Evolutionary conservation across 768 basidiomycete genomes (phyloP), one percentile per base, ranked within the genome.

Genomic region (Hygrophorus russula): DNA sequence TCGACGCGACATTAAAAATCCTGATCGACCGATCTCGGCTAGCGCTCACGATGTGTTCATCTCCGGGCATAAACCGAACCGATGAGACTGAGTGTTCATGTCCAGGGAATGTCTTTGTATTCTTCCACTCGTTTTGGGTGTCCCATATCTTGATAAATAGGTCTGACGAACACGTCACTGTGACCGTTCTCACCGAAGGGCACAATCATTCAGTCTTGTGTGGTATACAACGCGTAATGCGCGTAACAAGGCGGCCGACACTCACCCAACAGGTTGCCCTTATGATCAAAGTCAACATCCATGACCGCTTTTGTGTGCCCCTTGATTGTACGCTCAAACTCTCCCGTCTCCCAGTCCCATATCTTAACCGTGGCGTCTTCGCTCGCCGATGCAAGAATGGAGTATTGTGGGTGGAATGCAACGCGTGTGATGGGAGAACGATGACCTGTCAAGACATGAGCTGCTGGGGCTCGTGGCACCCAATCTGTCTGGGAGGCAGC

Each of bases 341-440:
- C 90, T 33, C 91, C 91, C 24, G 85, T 83, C 59, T 94, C 91
- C 90, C 90, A 94, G 54, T 94, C 91, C 90, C 91, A 93, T 37
- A 93, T 80, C 68, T 93, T 93, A 51, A 93, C 73, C 1, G 80
- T 91, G 40, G 87, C 73, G 56, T 94, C 91, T 56, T 90, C 89
- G 52, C 86, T 89, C 11, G 87, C 87, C 31, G 81, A 84, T 15
- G 84, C 91, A 35, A 93, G 62, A 6, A 87, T 65, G 20, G 80
- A 86, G 62, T 84, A 93, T 37, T 79, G 70, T 0, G 90, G 90
- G 57, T 93, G 92, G 59, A 93, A 94, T 4, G 85, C 77, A 34
- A 93, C 74, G 37, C 77, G 69, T 32, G 80, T 88, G 53, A 91
- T 74, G 47, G 80, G 80, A 40, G 75, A 69, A 33, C 87, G 74